These are phyloP conservation scores for Aspergillus spinulosporus DNA, from an alignment of 2,329 filamentous ascomycete genomes.

Conservation along the genomic window DNA sequence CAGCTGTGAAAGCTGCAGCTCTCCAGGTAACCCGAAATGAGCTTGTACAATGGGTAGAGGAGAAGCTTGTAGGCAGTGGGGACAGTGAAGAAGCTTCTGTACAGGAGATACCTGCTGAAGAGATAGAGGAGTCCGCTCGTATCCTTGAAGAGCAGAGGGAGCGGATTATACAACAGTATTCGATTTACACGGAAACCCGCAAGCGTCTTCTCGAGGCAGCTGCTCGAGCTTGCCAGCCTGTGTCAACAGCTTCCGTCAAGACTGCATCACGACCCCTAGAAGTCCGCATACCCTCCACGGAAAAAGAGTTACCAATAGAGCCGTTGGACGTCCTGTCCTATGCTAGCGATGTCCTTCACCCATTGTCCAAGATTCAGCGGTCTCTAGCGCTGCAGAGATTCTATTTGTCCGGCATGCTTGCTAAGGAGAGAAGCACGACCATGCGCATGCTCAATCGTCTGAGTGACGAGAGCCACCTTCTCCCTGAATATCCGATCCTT, in stretches of 20 bases:
- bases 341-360: conserved; percentile 34
- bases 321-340: conserved; percentile 35
- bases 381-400: conserved; percentile 40
- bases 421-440: conserved; percentile 40
- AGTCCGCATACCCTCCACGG: conserved; percentile 15
- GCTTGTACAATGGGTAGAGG: conserved; percentile 54
- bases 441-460: conserved; percentile 41
- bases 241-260: conserved; percentile 28
- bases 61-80: conserved; percentile 44
- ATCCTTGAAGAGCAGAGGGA: conserved; percentile 34
- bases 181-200: conserved; percentile 38
- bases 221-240: conserved; percentile 38
- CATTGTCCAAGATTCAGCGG: conserved; percentile 39
- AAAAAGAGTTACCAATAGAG: conserved; percentile 24
- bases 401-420: conserved; percentile 39
- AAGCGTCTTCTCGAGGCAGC: conserved; percentile 37
- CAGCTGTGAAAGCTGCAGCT: conserved; percentile 34
- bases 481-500: conserved; percentile 43
- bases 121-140: conserved; percentile 32
- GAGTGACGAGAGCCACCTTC: conserved; percentile 45
- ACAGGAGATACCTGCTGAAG: conserved; percentile 31
- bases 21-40: conserved; percentile 50
- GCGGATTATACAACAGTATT: conserved; percentile 39
- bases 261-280: conserved; percentile 20
- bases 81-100: conserved; percentile 31